Evolutionary conservation across 495 filamentous ascomycete genomes (phyloP).

Genomic region (Venustampulla echinocandica): DNA sequence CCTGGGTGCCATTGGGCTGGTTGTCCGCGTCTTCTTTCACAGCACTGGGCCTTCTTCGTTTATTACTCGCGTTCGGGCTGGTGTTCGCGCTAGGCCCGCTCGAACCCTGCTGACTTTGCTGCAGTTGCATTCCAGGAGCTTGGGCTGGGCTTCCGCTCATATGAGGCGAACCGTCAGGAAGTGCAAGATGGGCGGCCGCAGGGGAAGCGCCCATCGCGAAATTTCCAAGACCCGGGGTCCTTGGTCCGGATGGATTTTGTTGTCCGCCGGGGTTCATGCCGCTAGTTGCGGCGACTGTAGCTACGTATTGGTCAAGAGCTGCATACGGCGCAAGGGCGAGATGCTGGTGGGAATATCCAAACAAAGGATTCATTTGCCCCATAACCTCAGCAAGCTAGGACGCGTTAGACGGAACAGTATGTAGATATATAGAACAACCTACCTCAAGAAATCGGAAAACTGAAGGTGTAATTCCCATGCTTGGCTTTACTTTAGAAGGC

Average conservation of each 20-base stretch:
- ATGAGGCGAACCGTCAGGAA: conserved; percentile 51
- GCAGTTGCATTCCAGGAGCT: conserved; percentile 59
- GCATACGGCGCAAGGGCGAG: conserved; percentile 48
- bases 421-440: conserved; percentile 16
- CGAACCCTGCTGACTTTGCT: conserved; percentile 68
- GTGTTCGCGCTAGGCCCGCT: conserved; percentile 74
- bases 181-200: conserved; percentile 42
- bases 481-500: conserved; percentile 50
- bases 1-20: conserved; percentile 30
- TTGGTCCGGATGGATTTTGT: conserved; percentile 15
- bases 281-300: conserved; percentile 18
- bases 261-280: conserved; percentile 7
- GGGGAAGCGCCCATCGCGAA: conserved; percentile 47
- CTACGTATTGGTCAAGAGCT: conserved; percentile 54
- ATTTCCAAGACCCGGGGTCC: conserved; percentile 39
- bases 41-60: conserved; percentile 65
- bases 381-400: conserved; percentile 63
- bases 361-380: conserved; percentile 62
- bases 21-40: conserved; percentile 70
- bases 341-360: conserved; percentile 50
- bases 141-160: conserved; percentile 46
- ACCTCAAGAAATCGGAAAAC: conserved; percentile 67
- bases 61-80: conserved; percentile 70
- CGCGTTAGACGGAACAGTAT: conserved; percentile 2
- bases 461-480: conserved; percentile 48